Base-by-base conservation (phyloP, 306 rosid genomes). In the Dalbergia cultrata region DNA sequence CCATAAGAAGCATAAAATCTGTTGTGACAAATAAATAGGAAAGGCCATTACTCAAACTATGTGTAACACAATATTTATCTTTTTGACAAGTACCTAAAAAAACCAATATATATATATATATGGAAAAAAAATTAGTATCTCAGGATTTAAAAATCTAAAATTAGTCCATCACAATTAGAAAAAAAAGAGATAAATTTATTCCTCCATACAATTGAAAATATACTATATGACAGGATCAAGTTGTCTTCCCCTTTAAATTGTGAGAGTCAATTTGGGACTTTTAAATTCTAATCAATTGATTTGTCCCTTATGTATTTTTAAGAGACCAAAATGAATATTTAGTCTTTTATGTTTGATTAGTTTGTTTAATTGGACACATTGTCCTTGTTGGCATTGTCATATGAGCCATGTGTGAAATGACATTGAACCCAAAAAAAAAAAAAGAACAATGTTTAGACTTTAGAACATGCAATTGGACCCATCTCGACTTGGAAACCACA, bases 401-500 rank as follows among this genome's bases (percentile, higher is more conserved):
- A 59, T 82, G 59, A 64, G 2, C 13, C 16, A 67, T 37, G 3
- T 69, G 44, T 54, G 69, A 79, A 74, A 43, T 41, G 84, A 70
- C 76, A 71, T 22, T 71, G 7, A 60, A 45, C 66, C 2, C n/a
- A n/a, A 1, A 26, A 1, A 26, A 26, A 59, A 67, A 77, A 63
- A 54, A 21, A 72, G 82, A 47, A 74, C 31, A 37, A 33, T 2
- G 13, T 66, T 37, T 67, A 45, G 57, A 82, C 53, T 61, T 72
- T 67, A 26, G 84, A 82, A 79, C 89, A 81, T 81, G 87, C 68
- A 11, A 33, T 39, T 73, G 86, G 60, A 5, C 81, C 86, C 86
- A 83, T 84, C 64, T 57, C 69, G 68, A 83, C 43, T 73, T 31
- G 72, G 49, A 54, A 49, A 77, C 50, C 21, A 58, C 82, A 50